Evolutionary conservation across 352 stramenopile species (phyloP).

Genomic region (Globisporangium carolinianum): DNA sequence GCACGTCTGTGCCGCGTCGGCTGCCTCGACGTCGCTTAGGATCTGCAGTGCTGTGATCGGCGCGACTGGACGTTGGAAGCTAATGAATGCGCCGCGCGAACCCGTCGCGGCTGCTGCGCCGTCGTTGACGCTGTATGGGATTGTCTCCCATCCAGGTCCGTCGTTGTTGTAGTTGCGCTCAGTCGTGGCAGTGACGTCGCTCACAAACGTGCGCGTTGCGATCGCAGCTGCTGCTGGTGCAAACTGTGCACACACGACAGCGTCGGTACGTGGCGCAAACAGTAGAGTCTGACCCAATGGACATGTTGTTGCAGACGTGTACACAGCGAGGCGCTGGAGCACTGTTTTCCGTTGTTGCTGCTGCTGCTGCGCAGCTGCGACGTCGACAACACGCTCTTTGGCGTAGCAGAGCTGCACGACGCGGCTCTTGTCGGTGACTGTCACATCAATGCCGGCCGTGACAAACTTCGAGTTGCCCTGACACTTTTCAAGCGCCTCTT

Average conservation of each 20-base stretch:
- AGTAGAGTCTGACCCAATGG: slow-evolving; percentile 4
- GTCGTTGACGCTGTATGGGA: slow-evolving; percentile 21
- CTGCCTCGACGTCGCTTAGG: slow-evolving; percentile 14
- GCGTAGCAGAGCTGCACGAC: slow-evolving; percentile 20
- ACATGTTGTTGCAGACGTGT: slow-evolving; percentile 1
- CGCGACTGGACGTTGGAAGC: slow-evolving; percentile 23
- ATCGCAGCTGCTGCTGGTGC: slow-evolving; percentile 13
- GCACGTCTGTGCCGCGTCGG: slow-evolving; percentile 13
- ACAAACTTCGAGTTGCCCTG: slow-evolving; percentile 8
- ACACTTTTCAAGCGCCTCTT: slow-evolving; percentile 9
- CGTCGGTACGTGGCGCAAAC: slow-evolving; percentile 6
- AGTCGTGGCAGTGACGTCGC: slow-evolving; percentile 33
- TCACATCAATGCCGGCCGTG: slow-evolving; percentile 28
- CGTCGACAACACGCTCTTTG: slow-evolving; percentile 22
- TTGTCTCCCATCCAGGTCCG: slow-evolving; percentile 29
- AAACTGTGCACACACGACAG: slow-evolving; percentile 27
- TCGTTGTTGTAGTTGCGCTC: slow-evolving; percentile 45
- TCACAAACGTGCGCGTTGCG: slow-evolving; percentile 27
- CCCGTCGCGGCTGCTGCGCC: slow-evolving; percentile 8
- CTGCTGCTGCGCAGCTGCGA: not conserved
- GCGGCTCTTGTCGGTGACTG: slow-evolving; percentile 7
- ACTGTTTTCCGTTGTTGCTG: not conserved
- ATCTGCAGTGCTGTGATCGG: slow-evolving; percentile 29
- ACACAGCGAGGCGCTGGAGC: slow-evolving; percentile 11
- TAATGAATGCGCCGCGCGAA: slow-evolving; percentile 21